A percentile compares a stretch with the other conserved stretches of the same genome.
Evolutionary conservation across 2,329 filamentous ascomycete genomes (phyloP).

Genomic region (Sporothrix brunneoviolacea): DNA sequence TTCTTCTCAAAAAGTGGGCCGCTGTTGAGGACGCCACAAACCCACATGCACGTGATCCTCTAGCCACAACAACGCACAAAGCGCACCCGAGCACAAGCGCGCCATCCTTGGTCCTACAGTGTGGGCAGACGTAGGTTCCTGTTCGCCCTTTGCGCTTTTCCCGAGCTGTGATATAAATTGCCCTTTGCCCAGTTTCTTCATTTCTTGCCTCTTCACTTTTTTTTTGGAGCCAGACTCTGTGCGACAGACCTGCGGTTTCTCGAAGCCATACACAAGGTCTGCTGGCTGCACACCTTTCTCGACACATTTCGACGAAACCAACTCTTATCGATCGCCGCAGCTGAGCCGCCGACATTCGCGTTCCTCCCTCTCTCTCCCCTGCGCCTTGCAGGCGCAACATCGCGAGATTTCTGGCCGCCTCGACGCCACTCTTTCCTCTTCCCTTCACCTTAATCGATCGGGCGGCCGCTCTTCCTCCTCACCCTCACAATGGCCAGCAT

Average conservation of each 20-base stretch:
- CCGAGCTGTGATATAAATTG: too few relatives aligned
- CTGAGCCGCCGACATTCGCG: not conserved
- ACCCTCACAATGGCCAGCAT: constrained; percentile 47
- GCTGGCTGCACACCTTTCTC: too few relatives aligned
- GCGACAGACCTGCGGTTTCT: not conserved
- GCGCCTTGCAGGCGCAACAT: not conserved
- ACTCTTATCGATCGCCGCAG: not conserved
- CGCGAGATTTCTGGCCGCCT: not conserved
- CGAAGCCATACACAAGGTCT: too few relatives aligned
- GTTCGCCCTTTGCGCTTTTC: too few relatives aligned
- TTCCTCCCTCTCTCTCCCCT: not conserved
- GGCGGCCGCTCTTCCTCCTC: not conserved
- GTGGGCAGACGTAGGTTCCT: too few relatives aligned
- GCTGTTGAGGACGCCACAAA: not conserved
- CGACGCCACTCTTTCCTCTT: not conserved
- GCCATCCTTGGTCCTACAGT: too few relatives aligned
- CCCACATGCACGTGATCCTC: too few relatives aligned
- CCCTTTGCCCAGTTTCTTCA: not conserved
- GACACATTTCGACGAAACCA: too few relatives aligned
- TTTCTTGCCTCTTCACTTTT: too few relatives aligned
- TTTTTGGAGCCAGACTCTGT: constrained; percentile 1
- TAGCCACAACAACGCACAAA: too few relatives aligned
- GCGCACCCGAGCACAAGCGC: too few relatives aligned
- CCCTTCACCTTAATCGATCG: too few relatives aligned
- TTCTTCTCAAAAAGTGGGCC: not conserved